A percentile compares a stretch with the other conserved stretches of the same genome.
These are phyloP conservation scores for Paramecium sexaurelia DNA, from an alignment of 73 alveolate genomes.

Conservation along the genomic window DNA sequence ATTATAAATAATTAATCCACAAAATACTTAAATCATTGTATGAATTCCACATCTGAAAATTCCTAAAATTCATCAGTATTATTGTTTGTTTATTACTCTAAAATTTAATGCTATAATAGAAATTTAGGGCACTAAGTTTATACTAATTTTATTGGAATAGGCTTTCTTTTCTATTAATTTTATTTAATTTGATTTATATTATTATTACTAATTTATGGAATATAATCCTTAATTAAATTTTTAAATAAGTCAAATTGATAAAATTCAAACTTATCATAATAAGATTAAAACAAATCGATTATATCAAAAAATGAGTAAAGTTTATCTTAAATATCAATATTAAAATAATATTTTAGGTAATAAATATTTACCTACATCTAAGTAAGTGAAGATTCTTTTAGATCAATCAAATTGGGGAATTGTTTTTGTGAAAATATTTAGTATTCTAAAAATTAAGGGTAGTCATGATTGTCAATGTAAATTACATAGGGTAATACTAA, in stretches of 20 bases:
- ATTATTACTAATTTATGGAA: background rate
- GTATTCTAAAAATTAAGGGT: background rate
- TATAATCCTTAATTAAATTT: background rate
- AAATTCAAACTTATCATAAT: background rate
- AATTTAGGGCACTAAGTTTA: background rate
- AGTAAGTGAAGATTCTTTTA: background rate
- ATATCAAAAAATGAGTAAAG: constrained; percentile 10
- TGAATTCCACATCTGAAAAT: background rate
- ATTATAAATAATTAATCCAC: background rate
- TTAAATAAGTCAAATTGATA: background rate
- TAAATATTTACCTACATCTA: constrained; percentile 1
- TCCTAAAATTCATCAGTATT: background rate
- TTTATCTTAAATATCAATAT: background rate
- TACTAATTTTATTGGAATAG: background rate
- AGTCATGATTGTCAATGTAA: background rate
- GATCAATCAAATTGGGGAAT: background rate
- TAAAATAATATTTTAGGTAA: background rate
- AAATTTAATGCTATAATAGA: background rate
- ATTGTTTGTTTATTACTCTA: background rate
- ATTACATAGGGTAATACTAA: constrained; percentile 16
- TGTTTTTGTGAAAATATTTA: background rate
- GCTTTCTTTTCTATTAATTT: background rate
- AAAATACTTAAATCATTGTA: background rate
- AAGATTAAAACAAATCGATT: background rate
- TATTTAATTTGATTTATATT: background rate